phyloP scores from a whole-genome alignment of 78 protist genomes.

The Tieghemostelium lacteum region DNA sequence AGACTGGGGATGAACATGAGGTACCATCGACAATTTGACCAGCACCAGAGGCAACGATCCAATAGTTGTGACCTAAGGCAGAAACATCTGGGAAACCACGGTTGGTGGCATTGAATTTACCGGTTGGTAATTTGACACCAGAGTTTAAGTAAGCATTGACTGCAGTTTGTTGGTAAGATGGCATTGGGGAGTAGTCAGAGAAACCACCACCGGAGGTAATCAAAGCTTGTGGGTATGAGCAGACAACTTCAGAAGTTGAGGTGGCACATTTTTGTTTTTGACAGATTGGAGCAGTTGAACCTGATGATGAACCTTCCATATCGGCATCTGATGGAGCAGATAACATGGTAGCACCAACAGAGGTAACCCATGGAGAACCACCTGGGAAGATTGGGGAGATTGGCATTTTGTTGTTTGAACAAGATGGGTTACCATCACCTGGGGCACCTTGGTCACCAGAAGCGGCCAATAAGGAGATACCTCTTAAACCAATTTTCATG shows the following conservation, averaged over 20 bases:
- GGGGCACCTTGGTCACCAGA: constrained; percentile 83
- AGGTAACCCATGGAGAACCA: constrained; percentile 67
- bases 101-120: constrained; percentile 43
- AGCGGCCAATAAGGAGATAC: constrained; percentile 59
- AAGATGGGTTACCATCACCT: constrained; percentile 24
- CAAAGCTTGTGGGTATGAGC: constrained; percentile 49
- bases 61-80: constrained; percentile 73
- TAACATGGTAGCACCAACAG: constrained; percentile 74
- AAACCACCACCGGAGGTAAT: constrained; percentile 87
- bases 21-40: constrained; percentile 58
- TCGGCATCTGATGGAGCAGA: not conserved
- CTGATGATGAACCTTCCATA: not conserved
- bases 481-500: constrained; percentile 64
- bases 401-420: not conserved
- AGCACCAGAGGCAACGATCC: constrained; percentile 9
- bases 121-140: constrained; percentile 27
- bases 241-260: constrained; percentile 46
- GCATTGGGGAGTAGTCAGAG: constrained; percentile 42
- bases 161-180: constrained; percentile 35
- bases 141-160: constrained; percentile 28
- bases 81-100: constrained; percentile 85
- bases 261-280: constrained; percentile 10
- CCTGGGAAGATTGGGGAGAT: constrained; percentile 64
- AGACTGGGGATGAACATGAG: constrained; percentile 70
- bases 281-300: constrained; percentile 27